A percentile compares a stretch with the other conserved stretches of the same genome.
Conservation (phyloP, 2,329 filamentous ascomycete species). For the Alternaria conjuncta region DNA sequence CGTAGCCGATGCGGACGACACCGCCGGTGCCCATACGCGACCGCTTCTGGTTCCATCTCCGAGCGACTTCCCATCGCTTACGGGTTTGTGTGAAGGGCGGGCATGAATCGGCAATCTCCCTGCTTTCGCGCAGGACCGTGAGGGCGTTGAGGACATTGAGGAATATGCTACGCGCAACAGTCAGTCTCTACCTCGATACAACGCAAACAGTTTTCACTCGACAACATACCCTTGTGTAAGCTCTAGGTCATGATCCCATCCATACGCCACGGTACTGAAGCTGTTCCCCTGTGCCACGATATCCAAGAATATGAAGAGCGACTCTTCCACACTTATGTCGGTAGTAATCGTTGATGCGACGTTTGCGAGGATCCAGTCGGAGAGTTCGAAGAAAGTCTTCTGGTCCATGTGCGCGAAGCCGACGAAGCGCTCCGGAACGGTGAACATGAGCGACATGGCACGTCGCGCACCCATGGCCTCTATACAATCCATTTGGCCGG, state of each 20-base stretch:
- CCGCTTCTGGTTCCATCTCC: slow-evolving; percentile 37
- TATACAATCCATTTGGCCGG: slow-evolving; percentile 19
- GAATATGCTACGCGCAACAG: slow-evolving; percentile 36
- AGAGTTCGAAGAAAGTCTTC: slow-evolving; percentile 46
- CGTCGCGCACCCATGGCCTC: slow-evolving; percentile 36
- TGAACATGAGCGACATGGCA: slow-evolving; percentile 42
- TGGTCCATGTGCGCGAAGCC: slow-evolving; percentile 49
- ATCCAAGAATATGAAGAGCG: slow-evolving; percentile 47
- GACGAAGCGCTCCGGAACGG: slow-evolving; percentile 45
- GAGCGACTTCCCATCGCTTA: slow-evolving; percentile 43
- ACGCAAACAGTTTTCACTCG: not conserved
- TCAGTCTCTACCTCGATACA: slow-evolving; percentile 13
- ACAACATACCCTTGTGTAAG: slow-evolving; percentile 43
- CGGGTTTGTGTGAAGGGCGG: slow-evolving; percentile 40
- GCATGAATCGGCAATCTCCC: slow-evolving; percentile 40
- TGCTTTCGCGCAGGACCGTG: slow-evolving; percentile 39
- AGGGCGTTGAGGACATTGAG: slow-evolving; percentile 44
- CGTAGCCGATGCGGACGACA: slow-evolving; percentile 43
- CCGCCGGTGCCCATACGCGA: slow-evolving; percentile 35
- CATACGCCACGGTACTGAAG: slow-evolving; percentile 41
- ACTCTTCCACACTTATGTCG: slow-evolving; percentile 47
- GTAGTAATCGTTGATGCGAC: slow-evolving; percentile 35
- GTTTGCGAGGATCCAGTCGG: slow-evolving; percentile 48
- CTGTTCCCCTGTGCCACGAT: slow-evolving; percentile 47
- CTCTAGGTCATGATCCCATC: slow-evolving; percentile 45